A percentile compares a stretch with the other conserved stretches of the same genome.
phyloP scores from a whole-genome alignment of 176 grass and related monocot species.

The Musa schizocarpa region DNA sequence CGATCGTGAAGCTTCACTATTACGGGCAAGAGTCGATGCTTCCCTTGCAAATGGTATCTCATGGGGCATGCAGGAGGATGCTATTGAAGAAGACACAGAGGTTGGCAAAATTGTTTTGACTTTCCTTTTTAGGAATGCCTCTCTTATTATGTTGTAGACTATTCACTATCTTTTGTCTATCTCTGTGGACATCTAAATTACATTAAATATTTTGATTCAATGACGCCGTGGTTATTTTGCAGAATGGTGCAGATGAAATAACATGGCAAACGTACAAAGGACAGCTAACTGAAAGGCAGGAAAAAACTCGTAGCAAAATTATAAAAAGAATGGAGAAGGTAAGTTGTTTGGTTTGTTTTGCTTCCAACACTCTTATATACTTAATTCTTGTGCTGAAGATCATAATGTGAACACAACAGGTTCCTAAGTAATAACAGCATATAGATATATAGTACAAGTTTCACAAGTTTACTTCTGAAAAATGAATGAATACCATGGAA shows the following conservation, averaged over 20 bases:
- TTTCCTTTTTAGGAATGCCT: background rate
- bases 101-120: constrained; percentile 25
- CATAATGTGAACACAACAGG: too few relatives aligned
- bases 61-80: constrained; percentile 95
- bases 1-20: constrained; percentile 84
- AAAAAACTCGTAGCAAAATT: constrained; percentile 92
- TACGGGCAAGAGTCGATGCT: constrained; percentile 73
- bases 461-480: too few relatives aligned
- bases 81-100: constrained; percentile 61
- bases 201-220: background rate
- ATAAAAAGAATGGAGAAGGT: constrained; percentile 96
- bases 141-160: background rate
- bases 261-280: constrained; percentile 95
- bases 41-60: constrained; percentile 88
- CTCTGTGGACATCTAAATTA: background rate
- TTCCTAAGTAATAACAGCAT: too few relatives aligned
- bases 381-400: background rate
- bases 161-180: background rate
- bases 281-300: constrained; percentile 89
- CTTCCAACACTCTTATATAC: constrained; percentile 5
- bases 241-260: constrained; percentile 85
- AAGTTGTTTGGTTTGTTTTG: constrained; percentile 17
- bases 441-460: too few relatives aligned
- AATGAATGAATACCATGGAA: too few relatives aligned
- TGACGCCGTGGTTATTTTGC: constrained; percentile 11